A percentile compares a stretch with the other conserved stretches of the same genome.
Evolutionary conservation across 768 basidiomycete genomes (phyloP).

Genomic region (Termitomyces eurrhizus): DNA sequence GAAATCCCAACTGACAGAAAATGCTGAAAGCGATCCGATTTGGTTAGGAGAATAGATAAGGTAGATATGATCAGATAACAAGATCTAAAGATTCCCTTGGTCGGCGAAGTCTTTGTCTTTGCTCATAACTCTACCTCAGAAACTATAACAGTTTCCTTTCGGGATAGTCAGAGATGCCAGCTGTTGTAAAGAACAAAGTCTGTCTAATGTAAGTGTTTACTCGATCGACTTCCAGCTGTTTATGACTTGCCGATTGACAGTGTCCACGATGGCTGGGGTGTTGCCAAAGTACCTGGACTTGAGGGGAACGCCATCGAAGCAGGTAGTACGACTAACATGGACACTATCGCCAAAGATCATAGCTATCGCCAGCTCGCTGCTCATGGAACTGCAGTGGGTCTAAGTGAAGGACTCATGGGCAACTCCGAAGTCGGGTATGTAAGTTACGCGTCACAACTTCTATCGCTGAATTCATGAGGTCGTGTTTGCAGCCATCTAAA

Average conservation of each 20-base stretch:
- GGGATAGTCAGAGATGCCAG: conserved; percentile 9
- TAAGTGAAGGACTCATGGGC: conserved; percentile 94
- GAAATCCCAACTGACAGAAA: background rate
- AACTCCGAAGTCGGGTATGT: conserved; percentile 95
- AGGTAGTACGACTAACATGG: conserved; percentile 85
- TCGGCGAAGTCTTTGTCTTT: background rate
- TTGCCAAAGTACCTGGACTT: conserved; percentile 59
- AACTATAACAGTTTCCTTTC: background rate
- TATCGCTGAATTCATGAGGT: background rate
- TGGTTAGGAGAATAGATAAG: no score
- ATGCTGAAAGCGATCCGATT: no score
- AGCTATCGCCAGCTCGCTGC: conserved; percentile 71
- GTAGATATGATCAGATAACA: conserved; percentile 1
- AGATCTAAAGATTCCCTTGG: background rate
- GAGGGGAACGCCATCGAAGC: conserved; percentile 90
- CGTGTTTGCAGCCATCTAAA: conserved; percentile 72
- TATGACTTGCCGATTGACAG: conserved; percentile 28
- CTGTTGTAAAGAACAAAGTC: conserved; percentile 77
- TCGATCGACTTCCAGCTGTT: background rate
- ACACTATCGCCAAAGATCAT: conserved; percentile 75
- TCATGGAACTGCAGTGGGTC: conserved; percentile 88
- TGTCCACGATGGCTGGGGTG: conserved; percentile 97
- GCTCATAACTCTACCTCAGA: background rate
- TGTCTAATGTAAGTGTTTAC: conserved; percentile 71
- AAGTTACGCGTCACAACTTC: background rate